Evolutionary conservation across 495 filamentous ascomycete genomes (phyloP).

Genomic region (Penicillium macrosclerotiorum): DNA sequence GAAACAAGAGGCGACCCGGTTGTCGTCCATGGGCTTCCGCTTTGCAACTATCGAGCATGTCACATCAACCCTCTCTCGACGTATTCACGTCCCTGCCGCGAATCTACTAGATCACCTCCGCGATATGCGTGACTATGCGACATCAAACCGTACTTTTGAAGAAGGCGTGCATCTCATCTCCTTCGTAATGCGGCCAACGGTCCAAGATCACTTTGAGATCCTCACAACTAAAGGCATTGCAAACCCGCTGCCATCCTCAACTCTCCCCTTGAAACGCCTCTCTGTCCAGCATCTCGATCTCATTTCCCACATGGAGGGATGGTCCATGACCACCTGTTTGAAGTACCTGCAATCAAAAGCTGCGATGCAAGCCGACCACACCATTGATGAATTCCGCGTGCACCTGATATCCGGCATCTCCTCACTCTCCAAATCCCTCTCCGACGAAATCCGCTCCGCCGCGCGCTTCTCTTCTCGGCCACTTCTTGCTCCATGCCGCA

Average conservation of each 20-base stretch:
- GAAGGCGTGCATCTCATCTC: slow-evolving; percentile 73
- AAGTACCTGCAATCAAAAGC: slow-evolving; percentile 42
- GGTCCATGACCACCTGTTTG: slow-evolving; percentile 51
- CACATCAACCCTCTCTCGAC: slow-evolving; percentile 60
- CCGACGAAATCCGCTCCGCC: slow-evolving; percentile 44
- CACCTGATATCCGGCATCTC: slow-evolving; percentile 41
- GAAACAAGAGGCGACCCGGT: slow-evolving; percentile 52
- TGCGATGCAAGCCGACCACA: slow-evolving; percentile 27
- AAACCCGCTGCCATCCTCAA: slow-evolving; percentile 66
- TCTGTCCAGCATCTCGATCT: slow-evolving; percentile 57
- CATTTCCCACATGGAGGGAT: slow-evolving; percentile 55
- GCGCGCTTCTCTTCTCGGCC: slow-evolving; percentile 49
- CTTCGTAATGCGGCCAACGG: slow-evolving; percentile 68
- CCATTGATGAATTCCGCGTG: slow-evolving; percentile 38
- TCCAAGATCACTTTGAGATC: slow-evolving; percentile 70
- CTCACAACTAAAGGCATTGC: slow-evolving; percentile 62
- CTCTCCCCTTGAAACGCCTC: slow-evolving; percentile 56
- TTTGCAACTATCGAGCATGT: slow-evolving; percentile 73
- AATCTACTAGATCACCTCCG: slow-evolving; percentile 54
- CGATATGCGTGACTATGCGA: slow-evolving; percentile 60
- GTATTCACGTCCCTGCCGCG: slow-evolving; percentile 64
- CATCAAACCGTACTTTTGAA: slow-evolving; percentile 48
- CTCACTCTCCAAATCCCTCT: slow-evolving; percentile 40
- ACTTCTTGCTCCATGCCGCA: slow-evolving; percentile 44
- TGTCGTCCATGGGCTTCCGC: slow-evolving; percentile 71